Conservation (phyloP, 495 filamentous ascomycete species). For the Penicillium cosmopolitanum region DNA sequence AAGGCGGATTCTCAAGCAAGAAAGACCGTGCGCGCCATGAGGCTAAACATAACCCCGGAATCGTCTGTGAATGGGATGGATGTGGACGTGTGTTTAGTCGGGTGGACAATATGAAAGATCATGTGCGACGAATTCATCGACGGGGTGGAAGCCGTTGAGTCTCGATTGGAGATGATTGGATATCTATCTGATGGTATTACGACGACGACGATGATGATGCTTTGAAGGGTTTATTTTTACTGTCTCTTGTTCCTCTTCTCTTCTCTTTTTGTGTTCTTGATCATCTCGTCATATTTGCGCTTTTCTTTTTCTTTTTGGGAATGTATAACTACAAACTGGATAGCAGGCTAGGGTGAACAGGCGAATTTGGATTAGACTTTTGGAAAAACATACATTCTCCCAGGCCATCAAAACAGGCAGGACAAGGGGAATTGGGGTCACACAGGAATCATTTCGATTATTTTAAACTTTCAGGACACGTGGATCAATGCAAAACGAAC, state of each 20-base stretch:
- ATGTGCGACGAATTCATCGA: conserved; percentile 54
- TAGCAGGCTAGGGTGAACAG: conserved; percentile 1
- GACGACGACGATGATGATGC: neutral
- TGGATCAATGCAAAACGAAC: neutral
- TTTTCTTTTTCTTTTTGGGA: conserved; percentile 3
- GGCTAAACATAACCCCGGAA: conserved; percentile 64
- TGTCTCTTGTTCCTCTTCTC: neutral
- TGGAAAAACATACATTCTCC: neutral
- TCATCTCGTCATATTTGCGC: neutral
- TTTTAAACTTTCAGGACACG: neutral
- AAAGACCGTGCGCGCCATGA: conserved; percentile 66
- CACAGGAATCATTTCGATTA: neutral
- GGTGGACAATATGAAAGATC: conserved; percentile 68
- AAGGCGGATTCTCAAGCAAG: conserved; percentile 65
- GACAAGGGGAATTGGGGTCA: neutral
- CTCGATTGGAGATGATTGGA: neutral
- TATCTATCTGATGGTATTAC: neutral
- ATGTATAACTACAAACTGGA: conserved; percentile 7
- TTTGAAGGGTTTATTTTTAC: neutral
- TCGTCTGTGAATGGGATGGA: conserved; percentile 60
- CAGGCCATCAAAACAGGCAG: neutral
- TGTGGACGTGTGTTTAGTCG: conserved; percentile 65
- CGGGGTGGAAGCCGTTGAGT: conserved; percentile 22
- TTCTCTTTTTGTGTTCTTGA: neutral
- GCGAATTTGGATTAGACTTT: conserved; percentile 2